Base-by-base conservation (phyloP, 768 basidiomycete genomes). In the Pisolithus microcarpus region DNA sequence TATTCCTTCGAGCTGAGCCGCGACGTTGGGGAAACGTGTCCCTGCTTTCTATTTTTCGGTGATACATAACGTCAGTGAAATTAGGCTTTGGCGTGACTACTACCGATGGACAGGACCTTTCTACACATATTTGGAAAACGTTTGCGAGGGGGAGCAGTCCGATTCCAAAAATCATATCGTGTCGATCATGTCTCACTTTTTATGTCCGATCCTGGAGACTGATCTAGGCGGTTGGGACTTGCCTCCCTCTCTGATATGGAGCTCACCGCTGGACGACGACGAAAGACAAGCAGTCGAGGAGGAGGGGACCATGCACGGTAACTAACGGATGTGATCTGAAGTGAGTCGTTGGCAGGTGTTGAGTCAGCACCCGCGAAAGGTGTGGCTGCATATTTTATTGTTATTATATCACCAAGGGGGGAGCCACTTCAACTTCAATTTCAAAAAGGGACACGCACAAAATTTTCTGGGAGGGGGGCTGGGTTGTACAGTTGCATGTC, bases 141-240 rank as follows among this genome's bases (percentile, higher is more conserved):
- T 28, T 49, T 58, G 60, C 50, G 53, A 55, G 21, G 5, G 52
- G 51, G 61, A 61, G 56, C 55, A 39, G 52, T 43, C 46, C 21
- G 44, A 46, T 36, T 40, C 24, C 8, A 34, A 34, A 13, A 34
- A 49, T 46, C 43, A 45, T 43, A 53, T 45, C 66, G 62, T 34
- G 34, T 68, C 73, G 76, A 77, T 76, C 74, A 72, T 73, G 75
- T 76, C 74, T 77, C 74, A 74, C 55, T 60, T 62, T 60, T 66
- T 56, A 65, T 65, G 65, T 30, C 43, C 24, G 13, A 34, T 34
- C 34, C 34, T 34, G 10, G 10, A 30, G 30, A 30, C 30, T 30
- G 60, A 48, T 50, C 46, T 24, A 46, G 39, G 46, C 49, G 46
- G 48, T 56, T 45, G 52, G 54, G 50, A 52, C 54, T n/a, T 13